Evolutionary conservation across 768 basidiomycete species (phyloP).

Genomic region (Tricholoma terreum): DNA sequence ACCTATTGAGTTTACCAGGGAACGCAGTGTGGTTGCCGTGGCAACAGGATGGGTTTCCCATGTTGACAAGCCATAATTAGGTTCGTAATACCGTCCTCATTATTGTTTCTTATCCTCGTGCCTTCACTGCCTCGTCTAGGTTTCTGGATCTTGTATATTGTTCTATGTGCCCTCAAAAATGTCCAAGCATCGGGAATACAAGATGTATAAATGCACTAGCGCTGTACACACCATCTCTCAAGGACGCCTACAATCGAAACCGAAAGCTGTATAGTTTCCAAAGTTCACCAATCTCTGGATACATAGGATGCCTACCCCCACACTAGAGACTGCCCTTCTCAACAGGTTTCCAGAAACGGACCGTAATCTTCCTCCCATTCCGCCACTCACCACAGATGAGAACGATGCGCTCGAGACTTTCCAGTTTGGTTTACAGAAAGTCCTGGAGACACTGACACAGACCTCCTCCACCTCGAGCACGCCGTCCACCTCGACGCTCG

Average conservation of each 20-base stretch:
- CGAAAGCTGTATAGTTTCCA: neutral
- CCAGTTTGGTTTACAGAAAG: neutral
- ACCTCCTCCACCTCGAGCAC: neutral
- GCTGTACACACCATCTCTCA: neutral
- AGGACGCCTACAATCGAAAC: neutral
- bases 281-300: neutral
- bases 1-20: no score
- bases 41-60: no score
- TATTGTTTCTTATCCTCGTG: no score
- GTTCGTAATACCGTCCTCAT: no score
- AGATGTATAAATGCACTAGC: neutral
- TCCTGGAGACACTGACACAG: neutral
- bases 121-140: no score
- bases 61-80: no score
- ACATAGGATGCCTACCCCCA: neutral
- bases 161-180: neutral
- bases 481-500: constrained; percentile 9
- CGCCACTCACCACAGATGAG: neutral
- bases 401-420: neutral
- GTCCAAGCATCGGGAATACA: neutral
- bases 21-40: no score
- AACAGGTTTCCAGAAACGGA: neutral
- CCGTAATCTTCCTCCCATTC: neutral
- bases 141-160: constrained; percentile 1
- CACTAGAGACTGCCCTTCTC: neutral